phyloP scores from a whole-genome alignment of 2,329 filamentous ascomycete species.

The Microdochium nivale region DNA sequence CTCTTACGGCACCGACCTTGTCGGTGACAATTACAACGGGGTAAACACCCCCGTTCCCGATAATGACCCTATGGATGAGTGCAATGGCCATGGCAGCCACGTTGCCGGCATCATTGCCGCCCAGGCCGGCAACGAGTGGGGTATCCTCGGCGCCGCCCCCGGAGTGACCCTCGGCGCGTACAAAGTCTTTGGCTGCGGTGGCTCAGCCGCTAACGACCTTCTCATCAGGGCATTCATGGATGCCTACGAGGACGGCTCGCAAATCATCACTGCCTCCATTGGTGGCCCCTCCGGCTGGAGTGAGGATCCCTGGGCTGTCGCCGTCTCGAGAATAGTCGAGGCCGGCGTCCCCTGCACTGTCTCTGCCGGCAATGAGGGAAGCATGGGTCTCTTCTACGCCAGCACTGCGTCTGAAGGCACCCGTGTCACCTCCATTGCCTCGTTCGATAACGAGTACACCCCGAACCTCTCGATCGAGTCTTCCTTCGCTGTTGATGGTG shows the following conservation, averaged over 20 bases:
- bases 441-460: conserved; percentile 36
- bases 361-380: conserved; percentile 43
- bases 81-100: conserved; percentile 51
- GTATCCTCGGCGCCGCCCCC: conserved; percentile 49
- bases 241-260: conserved; percentile 50
- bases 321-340: conserved; percentile 42
- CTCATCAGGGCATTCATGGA: conserved; percentile 50
- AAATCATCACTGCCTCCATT: conserved; percentile 48
- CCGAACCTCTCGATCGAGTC: conserved; percentile 33
- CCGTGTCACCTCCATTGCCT: conserved; percentile 38
- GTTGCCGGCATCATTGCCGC: conserved; percentile 56
- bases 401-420: conserved; percentile 38
- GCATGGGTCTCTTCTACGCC: conserved; percentile 37
- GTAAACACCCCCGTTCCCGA: conserved; percentile 18
- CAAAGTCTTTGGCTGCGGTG: conserved; percentile 47
- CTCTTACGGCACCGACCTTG: conserved; percentile 46
- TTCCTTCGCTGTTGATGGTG: conserved; percentile 29
- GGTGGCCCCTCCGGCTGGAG: conserved; percentile 43
- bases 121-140: conserved; percentile 35
- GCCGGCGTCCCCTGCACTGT: conserved; percentile 43
- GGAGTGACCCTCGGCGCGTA: conserved; percentile 48
- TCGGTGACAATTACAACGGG: conserved; percentile 44
- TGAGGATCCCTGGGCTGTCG: conserved; percentile 40
- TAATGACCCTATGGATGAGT: conserved; percentile 40
- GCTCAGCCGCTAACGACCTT: conserved; percentile 42